These are phyloP conservation scores for Aspergillus sp. DNA, from an alignment of 2,329 filamentous ascomycete genomes.

Conservation along the genomic window DNA sequence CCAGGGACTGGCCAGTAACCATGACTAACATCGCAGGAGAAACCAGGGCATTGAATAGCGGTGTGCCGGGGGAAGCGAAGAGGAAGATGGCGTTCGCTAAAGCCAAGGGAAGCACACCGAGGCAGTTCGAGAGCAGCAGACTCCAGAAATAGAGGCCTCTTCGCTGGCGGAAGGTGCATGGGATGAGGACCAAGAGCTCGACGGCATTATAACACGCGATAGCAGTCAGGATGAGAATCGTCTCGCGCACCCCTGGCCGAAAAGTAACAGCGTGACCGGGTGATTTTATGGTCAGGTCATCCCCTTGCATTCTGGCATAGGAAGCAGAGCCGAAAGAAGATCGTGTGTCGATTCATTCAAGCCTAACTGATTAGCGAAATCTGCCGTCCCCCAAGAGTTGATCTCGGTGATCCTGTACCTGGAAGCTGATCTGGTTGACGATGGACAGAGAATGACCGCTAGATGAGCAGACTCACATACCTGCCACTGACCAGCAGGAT, in stretches of 20 bases:
- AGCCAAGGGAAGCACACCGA: constrained; percentile 24
- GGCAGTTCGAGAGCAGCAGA: constrained; percentile 32
- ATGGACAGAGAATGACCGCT: no score
- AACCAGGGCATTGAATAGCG: constrained; percentile 39
- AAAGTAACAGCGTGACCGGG: constrained; percentile 6
- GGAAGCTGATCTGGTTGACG: no score
- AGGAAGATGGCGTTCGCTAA: no score
- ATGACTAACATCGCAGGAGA: constrained; percentile 60
- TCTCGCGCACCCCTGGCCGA: neutral
- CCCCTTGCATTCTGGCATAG: constrained; percentile 27
- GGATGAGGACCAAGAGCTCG: constrained; percentile 41
- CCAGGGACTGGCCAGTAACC: constrained; percentile 62
- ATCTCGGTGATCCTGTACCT: no score
- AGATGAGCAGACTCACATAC: no score
- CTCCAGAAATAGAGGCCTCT: constrained; percentile 46
- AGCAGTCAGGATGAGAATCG: constrained; percentile 31
- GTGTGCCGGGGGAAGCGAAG: constrained; percentile 31
- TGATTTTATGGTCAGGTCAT: constrained; percentile 20
- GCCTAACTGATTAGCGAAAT: no score
- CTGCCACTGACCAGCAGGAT: no score
- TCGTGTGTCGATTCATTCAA: no score
- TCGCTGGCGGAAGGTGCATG: constrained; percentile 39
- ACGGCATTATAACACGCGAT: constrained; percentile 51
- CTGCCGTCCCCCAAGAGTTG: no score
- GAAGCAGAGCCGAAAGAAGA: constrained; percentile 14